Percentiles rank a stretch among this genome's conserved stretches.
These are phyloP conservation scores for Cryphonectria parasitica DNA, from an alignment of 2,329 filamentous ascomycete species.

Conservation along the genomic window DNA sequence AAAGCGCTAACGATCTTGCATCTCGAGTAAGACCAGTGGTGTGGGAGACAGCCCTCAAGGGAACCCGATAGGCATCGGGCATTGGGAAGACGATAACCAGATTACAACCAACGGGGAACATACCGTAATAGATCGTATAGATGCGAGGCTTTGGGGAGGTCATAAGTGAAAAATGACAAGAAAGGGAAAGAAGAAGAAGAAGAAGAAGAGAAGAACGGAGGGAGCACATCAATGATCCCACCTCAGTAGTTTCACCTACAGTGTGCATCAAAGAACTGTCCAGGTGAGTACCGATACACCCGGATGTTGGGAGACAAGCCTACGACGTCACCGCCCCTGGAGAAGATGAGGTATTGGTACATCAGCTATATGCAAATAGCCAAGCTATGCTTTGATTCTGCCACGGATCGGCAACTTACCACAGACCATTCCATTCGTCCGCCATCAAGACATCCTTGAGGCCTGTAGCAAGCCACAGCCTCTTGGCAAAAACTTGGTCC, in stretches of 20 bases:
- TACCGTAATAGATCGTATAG: not conserved
- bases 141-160: not conserved
- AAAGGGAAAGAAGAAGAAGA: conserved; percentile 10
- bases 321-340: conserved; percentile 82
- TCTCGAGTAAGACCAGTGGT: not conserved
- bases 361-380: conserved; percentile 19
- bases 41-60: not conserved
- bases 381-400: not conserved
- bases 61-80: not conserved
- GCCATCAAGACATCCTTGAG: conserved; percentile 64
- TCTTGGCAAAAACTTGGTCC: conserved; percentile 73
- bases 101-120: not conserved
- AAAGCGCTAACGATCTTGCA: not conserved
- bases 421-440: conserved; percentile 46
- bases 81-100: not conserved
- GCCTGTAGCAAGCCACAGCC: conserved; percentile 77
- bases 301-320: conserved; percentile 88
- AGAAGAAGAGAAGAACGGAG: not conserved
- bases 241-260: conserved; percentile 60
- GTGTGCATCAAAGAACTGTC: conserved; percentile 91
- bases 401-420: conserved; percentile 43
- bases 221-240: not conserved
- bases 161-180: conserved; percentile 17
- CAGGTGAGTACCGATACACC: conserved; percentile 82
- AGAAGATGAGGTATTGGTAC: conserved; percentile 19